phyloP scores from a whole-genome alignment of 2,329 filamentous ascomycete genomes.

The Phialophora chinensis region DNA sequence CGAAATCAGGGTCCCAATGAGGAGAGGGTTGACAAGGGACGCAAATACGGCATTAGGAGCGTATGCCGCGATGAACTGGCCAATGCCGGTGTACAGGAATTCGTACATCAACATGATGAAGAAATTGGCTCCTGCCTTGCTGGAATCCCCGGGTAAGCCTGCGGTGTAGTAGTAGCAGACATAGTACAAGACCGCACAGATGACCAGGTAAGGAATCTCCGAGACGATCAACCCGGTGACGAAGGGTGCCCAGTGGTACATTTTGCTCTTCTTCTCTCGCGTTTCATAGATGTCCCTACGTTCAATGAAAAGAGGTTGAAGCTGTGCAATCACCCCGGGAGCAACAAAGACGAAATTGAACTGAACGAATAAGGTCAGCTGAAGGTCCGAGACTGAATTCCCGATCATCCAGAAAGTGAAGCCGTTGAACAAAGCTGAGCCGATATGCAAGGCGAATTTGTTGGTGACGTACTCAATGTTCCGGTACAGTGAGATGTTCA shows the following conservation, averaged over 20 bases:
- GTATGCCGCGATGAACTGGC: slow-evolving; percentile 80
- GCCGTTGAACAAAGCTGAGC: slow-evolving; percentile 55
- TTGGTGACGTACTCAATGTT: slow-evolving; percentile 71
- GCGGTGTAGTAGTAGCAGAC: slow-evolving; percentile 75
- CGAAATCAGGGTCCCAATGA: slow-evolving; percentile 70
- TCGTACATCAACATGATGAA: slow-evolving; percentile 77
- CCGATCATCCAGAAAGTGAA: slow-evolving; percentile 73
- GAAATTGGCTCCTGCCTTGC: slow-evolving; percentile 53
- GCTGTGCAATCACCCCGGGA: slow-evolving; percentile 50
- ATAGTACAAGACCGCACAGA: slow-evolving; percentile 70
- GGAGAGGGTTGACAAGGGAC: slow-evolving; percentile 68
- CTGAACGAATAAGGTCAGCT: slow-evolving; percentile 73
- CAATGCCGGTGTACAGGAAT: slow-evolving; percentile 73
- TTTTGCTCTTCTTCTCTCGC: slow-evolving; percentile 72
- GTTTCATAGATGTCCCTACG: slow-evolving; percentile 69
- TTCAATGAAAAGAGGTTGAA: slow-evolving; percentile 74
- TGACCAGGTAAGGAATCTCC: slow-evolving; percentile 71
- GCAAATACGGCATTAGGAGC: slow-evolving; percentile 71
- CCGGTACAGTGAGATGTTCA: slow-evolving; percentile 69
- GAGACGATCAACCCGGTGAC: slow-evolving; percentile 70
- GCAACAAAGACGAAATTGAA: slow-evolving; percentile 67
- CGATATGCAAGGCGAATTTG: slow-evolving; percentile 64
- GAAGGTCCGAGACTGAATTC: slow-evolving; percentile 67
- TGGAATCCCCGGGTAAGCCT: slow-evolving; percentile 66
- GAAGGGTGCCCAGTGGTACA: slow-evolving; percentile 78